These are phyloP conservation scores for Globisporangium yorkense DNA, from an alignment of 352 stramenopile species.

Conservation along the genomic window DNA sequence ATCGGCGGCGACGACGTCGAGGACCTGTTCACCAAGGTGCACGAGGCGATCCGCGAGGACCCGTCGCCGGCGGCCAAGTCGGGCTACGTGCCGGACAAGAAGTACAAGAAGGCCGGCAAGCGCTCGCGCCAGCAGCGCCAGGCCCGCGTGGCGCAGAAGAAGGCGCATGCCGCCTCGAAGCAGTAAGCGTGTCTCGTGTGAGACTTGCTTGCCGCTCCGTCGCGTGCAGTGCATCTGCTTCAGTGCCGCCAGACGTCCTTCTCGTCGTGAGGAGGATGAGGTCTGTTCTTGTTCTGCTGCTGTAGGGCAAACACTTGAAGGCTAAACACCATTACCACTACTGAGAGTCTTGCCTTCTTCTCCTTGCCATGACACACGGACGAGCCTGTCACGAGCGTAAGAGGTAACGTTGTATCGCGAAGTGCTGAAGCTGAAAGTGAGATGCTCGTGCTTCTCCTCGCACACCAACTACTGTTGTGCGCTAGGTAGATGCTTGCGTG, in stretches of 20 bases:
- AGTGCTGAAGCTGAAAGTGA: too few species aligned
- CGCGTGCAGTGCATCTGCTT: background rate
- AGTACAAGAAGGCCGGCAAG: conserved; percentile 93
- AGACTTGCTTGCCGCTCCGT: background rate
- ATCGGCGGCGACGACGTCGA: conserved; percentile 91
- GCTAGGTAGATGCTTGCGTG: too few species aligned
- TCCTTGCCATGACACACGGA: too few species aligned
- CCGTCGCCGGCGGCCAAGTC: conserved; percentile 92
- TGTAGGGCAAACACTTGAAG: conserved; percentile 11
- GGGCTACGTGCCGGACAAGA: conserved; percentile 88
- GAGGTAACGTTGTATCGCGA: too few species aligned
- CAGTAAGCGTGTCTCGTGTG: conserved; percentile 21
- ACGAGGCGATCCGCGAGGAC: conserved; percentile 97
- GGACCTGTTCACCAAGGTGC: conserved; percentile 91
- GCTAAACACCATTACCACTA: conserved; percentile 17
- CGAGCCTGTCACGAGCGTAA: too few species aligned
- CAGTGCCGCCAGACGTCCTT: too few species aligned
- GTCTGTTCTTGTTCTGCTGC: conserved; percentile 1
- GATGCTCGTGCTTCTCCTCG: too few species aligned
- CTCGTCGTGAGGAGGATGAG: background rate
- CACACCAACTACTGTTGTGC: too few species aligned
- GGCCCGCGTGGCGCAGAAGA: conserved; percentile 95
- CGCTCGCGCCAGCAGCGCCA: conserved; percentile 94
- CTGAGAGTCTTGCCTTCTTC: background rate
- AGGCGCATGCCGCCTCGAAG: conserved; percentile 85